A percentile compares a stretch with the other conserved stretches of the same genome.
Evolutionary conservation across 2,329 filamentous ascomycete genomes (phyloP).

Genomic region (Monilinia fructicola): DNA sequence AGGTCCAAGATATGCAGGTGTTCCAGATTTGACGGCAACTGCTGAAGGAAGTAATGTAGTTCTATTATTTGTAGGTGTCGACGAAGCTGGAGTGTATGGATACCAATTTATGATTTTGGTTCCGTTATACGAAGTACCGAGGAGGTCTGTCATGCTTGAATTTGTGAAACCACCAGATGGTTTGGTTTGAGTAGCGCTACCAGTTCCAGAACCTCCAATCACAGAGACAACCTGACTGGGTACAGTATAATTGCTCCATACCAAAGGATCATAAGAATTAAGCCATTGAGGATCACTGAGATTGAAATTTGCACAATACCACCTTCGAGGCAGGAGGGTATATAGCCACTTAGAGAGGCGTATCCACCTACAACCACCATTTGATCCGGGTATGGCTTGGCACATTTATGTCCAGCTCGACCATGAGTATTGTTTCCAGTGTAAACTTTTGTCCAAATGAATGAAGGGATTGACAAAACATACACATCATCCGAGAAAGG

Average conservation of each 20-base stretch:
- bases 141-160: constrained; percentile 51
- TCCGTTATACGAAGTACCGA: constrained; percentile 55
- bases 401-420: constrained; percentile 67
- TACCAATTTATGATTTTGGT: constrained; percentile 59
- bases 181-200: constrained; percentile 63
- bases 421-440: constrained; percentile 51
- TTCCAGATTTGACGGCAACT: constrained; percentile 31
- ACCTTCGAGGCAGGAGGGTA: constrained; percentile 47
- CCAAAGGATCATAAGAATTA: constrained; percentile 64
- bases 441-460: constrained; percentile 69
- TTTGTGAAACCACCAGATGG: constrained; percentile 60
- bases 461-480: constrained; percentile 70
- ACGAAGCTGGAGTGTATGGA: constrained; percentile 49
- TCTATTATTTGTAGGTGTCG: constrained; percentile 27
- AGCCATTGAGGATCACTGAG: constrained; percentile 68
- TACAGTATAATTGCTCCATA: constrained; percentile 65
- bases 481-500: constrained; percentile 70
- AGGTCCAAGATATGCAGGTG: constrained; percentile 59
- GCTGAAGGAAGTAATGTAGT: constrained; percentile 24
- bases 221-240: constrained; percentile 58
- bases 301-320: constrained; percentile 70
- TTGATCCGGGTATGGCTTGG: constrained; percentile 68
- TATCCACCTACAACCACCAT: constrained; percentile 72
- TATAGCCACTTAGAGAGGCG: constrained; percentile 39
- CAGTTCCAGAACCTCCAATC: constrained; percentile 59